Percentiles rank a stretch among this genome's conserved stretches.
Evolutionary conservation across 169 alveolate species (phyloP).

Genomic region (Plasmodium coatneyi): DNA sequence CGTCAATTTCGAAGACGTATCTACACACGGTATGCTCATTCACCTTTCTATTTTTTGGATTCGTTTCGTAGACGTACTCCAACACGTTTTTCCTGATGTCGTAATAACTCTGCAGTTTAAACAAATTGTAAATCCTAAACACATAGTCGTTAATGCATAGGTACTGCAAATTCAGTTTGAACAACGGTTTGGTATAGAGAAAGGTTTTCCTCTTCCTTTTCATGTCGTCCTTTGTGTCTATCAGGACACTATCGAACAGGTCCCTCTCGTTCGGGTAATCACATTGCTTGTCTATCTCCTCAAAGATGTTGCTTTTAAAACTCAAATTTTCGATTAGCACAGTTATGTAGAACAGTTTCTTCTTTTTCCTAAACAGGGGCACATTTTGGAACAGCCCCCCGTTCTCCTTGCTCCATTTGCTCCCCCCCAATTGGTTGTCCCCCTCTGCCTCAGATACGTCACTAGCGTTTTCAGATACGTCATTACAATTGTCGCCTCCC

Average conservation of each 20-base stretch:
- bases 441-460: neutral
- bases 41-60: slow-evolving; percentile 77
- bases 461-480: neutral
- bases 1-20: slow-evolving; percentile 64
- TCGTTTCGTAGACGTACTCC: slow-evolving; percentile 85
- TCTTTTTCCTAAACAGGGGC: slow-evolving; percentile 10
- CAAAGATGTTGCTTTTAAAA: slow-evolving; percentile 59
- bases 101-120: slow-evolving; percentile 90
- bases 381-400: neutral
- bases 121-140: slow-evolving; percentile 90
- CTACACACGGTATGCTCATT: slow-evolving; percentile 48
- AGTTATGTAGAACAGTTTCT: slow-evolving; percentile 45
- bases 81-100: slow-evolving; percentile 91
- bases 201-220: slow-evolving; percentile 36
- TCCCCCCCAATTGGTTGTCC: neutral
- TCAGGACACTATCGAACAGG: slow-evolving; percentile 57
- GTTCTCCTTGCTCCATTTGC: neutral
- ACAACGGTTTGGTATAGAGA: slow-evolving; percentile 83
- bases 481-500: neutral
- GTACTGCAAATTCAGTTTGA: slow-evolving; percentile 92
- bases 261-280: slow-evolving; percentile 75
- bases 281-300: slow-evolving; percentile 67
- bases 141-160: slow-evolving; percentile 92
- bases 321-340: slow-evolving; percentile 64
- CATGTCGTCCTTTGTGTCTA: slow-evolving; percentile 61